Percentiles rank a stretch among this genome's conserved stretches.
Conservation (phyloP, 331 rosid genomes). For the Acacia pycnantha region DNA sequence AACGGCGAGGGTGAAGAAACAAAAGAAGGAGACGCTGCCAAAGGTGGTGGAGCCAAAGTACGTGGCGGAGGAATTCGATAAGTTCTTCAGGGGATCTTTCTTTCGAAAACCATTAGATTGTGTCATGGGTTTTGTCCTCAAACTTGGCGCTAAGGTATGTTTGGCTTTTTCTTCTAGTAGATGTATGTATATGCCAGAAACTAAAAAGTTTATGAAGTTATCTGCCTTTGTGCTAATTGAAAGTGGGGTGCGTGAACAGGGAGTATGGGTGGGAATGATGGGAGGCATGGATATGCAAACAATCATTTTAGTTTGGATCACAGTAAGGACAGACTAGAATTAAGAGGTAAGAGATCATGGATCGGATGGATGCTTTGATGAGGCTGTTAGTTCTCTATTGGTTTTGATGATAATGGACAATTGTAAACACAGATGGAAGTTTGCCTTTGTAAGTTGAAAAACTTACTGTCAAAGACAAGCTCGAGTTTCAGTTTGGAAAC, state of each 20-base stretch:
- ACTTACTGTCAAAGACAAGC: too few relatives aligned
- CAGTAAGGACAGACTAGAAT: slow-evolving; percentile 66
- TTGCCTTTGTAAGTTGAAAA: too few relatives aligned
- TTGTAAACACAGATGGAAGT: too few relatives aligned
- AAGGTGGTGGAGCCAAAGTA: too few relatives aligned
- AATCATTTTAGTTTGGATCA: slow-evolving; percentile 57
- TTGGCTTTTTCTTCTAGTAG: not conserved
- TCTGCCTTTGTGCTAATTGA: not conserved
- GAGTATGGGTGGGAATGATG: slow-evolving; percentile 81
- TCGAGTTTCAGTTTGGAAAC: too few relatives aligned
- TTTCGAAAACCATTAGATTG: slow-evolving; percentile 31
- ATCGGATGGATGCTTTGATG: not conserved
- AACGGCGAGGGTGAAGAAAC: too few relatives aligned
- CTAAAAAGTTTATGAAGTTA: not conserved
- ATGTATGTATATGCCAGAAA: not conserved
- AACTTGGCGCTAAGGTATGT: slow-evolving; percentile 57
- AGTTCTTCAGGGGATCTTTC: too few relatives aligned
- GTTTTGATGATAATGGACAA: too few relatives aligned
- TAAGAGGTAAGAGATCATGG: slow-evolving; percentile 51
- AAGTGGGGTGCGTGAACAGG: slow-evolving; percentile 36
- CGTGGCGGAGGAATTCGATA: too few relatives aligned
- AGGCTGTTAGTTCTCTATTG: too few relatives aligned
- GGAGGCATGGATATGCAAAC: slow-evolving; percentile 71
- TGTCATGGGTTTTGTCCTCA: slow-evolving; percentile 43
- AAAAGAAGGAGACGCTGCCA: too few relatives aligned